Evolutionary conservation across 257 asterid species (phyloP).

Genomic region (Handroanthus guayacan): DNA sequence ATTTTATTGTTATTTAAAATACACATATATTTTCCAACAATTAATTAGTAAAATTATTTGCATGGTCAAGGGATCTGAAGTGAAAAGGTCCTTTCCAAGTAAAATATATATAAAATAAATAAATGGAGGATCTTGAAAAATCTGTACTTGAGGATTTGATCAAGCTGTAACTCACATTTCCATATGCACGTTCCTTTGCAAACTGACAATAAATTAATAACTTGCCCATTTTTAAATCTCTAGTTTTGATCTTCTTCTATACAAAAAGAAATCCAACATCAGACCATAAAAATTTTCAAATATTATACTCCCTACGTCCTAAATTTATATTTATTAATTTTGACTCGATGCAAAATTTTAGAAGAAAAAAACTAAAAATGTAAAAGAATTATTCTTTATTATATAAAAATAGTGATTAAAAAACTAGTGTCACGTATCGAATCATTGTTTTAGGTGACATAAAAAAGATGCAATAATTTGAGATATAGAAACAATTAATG

Average conservation of each 20-base stretch:
- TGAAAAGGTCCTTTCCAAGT: background rate
- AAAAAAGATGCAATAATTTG: too few species aligned
- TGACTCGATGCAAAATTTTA: background rate
- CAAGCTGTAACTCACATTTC: slow-evolving; percentile 38
- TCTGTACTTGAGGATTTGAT: slow-evolving; percentile 36
- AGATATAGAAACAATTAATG: too few species aligned
- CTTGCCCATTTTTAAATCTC: background rate
- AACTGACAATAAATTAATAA: slow-evolving; percentile 11
- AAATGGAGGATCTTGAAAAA: slow-evolving; percentile 22
- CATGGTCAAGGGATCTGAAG: slow-evolving; percentile 12
- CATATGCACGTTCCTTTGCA: slow-evolving; percentile 12
- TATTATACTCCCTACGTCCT: too few species aligned
- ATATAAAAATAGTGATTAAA: too few species aligned
- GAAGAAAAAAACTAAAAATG: background rate
- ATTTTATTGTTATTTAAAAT: background rate
- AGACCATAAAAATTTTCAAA: background rate
- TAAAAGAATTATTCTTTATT: background rate
- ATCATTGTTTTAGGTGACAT: too few species aligned
- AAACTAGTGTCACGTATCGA: too few species aligned
- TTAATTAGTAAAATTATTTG: background rate
- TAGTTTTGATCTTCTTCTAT: background rate
- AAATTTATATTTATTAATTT: background rate
- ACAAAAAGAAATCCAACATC: background rate
- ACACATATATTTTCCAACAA: background rate
- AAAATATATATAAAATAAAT: background rate